phyloP scores from a whole-genome alignment of 148 eudicot species.

The Vaccinium myrtillus region DNA sequence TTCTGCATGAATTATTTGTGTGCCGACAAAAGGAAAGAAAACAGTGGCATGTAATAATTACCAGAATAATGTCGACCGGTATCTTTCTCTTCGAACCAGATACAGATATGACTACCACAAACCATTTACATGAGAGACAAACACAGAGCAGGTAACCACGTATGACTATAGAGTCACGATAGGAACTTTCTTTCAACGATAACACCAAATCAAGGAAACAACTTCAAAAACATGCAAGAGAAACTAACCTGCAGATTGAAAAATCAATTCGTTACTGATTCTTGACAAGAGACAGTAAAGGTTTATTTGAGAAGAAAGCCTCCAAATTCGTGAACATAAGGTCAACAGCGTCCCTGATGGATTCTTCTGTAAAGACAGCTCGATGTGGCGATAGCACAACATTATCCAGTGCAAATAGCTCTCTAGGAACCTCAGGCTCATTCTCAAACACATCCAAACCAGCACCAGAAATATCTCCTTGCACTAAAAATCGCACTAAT shows the following conservation, averaged over 20 bases:
- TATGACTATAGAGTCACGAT: not conserved
- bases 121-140: not conserved
- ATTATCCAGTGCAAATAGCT: conserved; percentile 54
- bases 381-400: conserved; percentile 67
- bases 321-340: conserved; percentile 48
- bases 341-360: conserved; percentile 35
- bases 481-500: conserved; percentile 44
- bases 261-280: conserved; percentile 9
- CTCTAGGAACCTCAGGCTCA: conserved; percentile 59
- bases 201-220: not conserved
- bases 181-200: not conserved
- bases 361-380: conserved; percentile 54
- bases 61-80: not conserved
- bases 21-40: not conserved
- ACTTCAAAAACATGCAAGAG: not conserved
- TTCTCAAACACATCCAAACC: conserved; percentile 78
- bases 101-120: not conserved
- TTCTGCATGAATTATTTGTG: not conserved
- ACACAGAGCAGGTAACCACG: not conserved
- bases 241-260: conserved; percentile 13
- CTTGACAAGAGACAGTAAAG: conserved; percentile 40
- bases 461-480: conserved; percentile 67
- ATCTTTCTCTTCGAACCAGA: not conserved
- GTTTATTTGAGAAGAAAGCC: conserved; percentile 60
- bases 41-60: not conserved